Conservation (phyloP, 257 asterid species). For the Lycium ferocissimum region DNA sequence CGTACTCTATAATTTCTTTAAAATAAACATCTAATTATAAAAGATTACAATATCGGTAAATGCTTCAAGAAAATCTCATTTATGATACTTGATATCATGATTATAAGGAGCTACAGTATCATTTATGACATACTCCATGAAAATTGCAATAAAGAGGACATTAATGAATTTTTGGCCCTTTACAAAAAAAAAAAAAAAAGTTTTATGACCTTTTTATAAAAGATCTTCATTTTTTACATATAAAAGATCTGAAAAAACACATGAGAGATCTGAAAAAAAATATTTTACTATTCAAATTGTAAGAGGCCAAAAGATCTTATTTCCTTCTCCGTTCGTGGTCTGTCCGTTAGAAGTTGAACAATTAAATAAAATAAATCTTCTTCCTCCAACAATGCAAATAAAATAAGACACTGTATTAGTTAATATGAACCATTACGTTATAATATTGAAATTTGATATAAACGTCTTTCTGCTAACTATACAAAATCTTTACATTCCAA, state of each 20-base stretch:
- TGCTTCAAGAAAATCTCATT: neutral
- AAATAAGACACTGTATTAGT: too few relatives aligned
- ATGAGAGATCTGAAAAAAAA: too few relatives aligned
- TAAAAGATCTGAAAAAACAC: too few relatives aligned
- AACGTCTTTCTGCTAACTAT: neutral
- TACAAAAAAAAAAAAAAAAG: neutral
- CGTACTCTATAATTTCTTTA: neutral
- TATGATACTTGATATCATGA: neutral
- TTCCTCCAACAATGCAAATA: neutral
- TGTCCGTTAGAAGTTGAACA: neutral
- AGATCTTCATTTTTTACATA: too few relatives aligned
- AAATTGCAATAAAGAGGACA: too few relatives aligned
- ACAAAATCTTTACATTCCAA: too few relatives aligned
- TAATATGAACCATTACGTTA: neutral
- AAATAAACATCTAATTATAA: neutral
- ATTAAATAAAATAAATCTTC: neutral
- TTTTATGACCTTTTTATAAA: too few relatives aligned
- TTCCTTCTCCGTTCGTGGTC: neutral
- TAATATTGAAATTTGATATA: neutral
- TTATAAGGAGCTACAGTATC: neutral
- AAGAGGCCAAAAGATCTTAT: too few relatives aligned
- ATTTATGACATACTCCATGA: too few relatives aligned
- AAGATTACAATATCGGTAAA: neutral
- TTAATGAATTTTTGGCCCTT: too few relatives aligned
- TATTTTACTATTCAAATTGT: too few relatives aligned